Evolutionary conservation across 371 early-diverging fungal species (phyloP), one percentile per base, ranked within the genome.

Genomic region (Rhizopus sp.): DNA sequence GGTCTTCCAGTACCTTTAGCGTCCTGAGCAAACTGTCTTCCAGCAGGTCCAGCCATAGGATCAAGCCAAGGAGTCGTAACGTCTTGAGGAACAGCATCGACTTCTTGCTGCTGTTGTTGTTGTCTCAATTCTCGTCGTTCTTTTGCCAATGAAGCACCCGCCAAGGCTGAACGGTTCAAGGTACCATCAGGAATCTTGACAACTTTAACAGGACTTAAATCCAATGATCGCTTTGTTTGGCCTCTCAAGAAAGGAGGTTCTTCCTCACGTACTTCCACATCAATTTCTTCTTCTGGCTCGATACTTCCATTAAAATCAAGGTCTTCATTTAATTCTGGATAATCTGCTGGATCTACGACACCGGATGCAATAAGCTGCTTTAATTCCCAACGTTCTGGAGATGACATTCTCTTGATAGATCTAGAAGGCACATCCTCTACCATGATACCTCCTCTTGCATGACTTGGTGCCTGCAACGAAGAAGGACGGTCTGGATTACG

Each of bases 131-230:
- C 97, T 62, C 93, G 78, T 57, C 99, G 87, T 70, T 97, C 97
- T 65, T 95, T 96, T 5, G 98, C 95, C 16, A 95, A 68, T 0
- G 95, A 84, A 0, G 95, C 95, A 23, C 96, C 96, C 4, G 93
- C 88, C 47, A 96, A 68, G 3, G 99, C 99, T 0, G 98, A 95
- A 9, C 98, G 88, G 71, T 97, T 97, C 75, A 98, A 62, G 2
- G 94, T 89, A 10, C 99, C 99, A 66, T 97, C 98, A 8, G 98
- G 98, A 30, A 93, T 93, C 70, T 97, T 96, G 46, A 97, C 95
- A 10, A 98, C 92, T 65, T 96, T 97, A 65, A 98, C 88, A 30
- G 99, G 99, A 69, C 91, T 90, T 13, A 98, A 80, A 54, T 94
- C 88, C 16, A 97, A 66, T 0, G 92, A 83, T 49, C 88, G 84